Conservation (phyloP, 2,329 filamentous ascomycete genomes). For the Colletotrichum salicis region DNA sequence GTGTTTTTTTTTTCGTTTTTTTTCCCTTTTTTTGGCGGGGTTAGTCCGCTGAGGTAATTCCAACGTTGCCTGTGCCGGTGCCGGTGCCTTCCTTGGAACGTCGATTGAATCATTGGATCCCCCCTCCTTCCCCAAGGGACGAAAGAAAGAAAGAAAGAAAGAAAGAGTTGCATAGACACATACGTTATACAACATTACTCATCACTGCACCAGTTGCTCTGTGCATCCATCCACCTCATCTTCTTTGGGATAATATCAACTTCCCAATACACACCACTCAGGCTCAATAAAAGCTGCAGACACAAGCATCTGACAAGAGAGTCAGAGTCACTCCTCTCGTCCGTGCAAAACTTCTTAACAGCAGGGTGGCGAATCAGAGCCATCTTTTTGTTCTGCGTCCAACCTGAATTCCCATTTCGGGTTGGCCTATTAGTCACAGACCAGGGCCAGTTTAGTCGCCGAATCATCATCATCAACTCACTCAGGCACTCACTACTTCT, state of each 20-base stretch:
- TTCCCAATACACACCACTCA: neutral
- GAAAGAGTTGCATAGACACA: slow-evolving; percentile 24
- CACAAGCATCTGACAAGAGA: neutral
- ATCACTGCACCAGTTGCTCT: neutral
- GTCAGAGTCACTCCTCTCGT: slow-evolving; percentile 3
- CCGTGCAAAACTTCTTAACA: slow-evolving; percentile 1
- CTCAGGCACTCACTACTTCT: neutral
- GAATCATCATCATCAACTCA: slow-evolving; percentile 17
- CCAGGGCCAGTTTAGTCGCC: slow-evolving; percentile 11
- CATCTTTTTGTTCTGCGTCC: neutral
- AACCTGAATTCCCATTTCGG: neutral
- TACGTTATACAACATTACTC: slow-evolving; percentile 27
- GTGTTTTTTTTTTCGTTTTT: no score
- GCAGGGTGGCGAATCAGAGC: slow-evolving; percentile 22
- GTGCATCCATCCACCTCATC: neutral
- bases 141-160: neutral
- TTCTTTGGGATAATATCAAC: neutral
- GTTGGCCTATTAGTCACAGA: slow-evolving; percentile 29
- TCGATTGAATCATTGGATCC: neutral
- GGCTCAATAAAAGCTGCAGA: neutral
- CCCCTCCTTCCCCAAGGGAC: neutral
- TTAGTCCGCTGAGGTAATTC: slow-evolving; percentile 20
- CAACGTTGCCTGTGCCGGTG: neutral
- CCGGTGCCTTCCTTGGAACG: no score
- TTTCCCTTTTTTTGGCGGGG: slow-evolving; percentile 24